A percentile compares a stretch with the other conserved stretches of the same genome.
Evolutionary conservation across 179 eudicot genomes (phyloP).

Genomic region (Vitellaria paradoxa): DNA sequence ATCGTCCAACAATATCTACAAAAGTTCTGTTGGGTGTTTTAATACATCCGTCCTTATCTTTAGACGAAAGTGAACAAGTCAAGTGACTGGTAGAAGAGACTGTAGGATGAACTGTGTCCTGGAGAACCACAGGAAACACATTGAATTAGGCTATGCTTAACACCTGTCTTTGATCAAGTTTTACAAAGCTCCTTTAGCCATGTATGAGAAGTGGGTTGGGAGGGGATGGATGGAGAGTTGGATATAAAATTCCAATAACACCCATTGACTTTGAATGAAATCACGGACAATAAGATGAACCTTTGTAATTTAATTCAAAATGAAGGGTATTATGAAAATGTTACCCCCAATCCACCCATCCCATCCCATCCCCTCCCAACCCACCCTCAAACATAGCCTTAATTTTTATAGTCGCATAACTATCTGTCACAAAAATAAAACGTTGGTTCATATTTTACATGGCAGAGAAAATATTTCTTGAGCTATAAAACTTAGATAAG

Average conservation of each 20-base stretch:
- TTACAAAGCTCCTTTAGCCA: not conserved
- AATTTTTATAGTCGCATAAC: not conserved
- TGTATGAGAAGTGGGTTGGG: too few species aligned
- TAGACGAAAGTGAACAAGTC: constrained; percentile 19
- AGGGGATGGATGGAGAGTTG: too few species aligned
- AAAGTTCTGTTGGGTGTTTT: constrained; percentile 35
- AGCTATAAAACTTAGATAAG: not conserved
- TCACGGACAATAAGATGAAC: too few species aligned
- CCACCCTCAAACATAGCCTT: too few species aligned
- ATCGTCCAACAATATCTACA: constrained; percentile 50
- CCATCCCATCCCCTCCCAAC: too few species aligned
- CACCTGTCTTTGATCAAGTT: not conserved
- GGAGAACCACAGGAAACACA: constrained; percentile 14
- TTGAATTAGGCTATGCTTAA: not conserved
- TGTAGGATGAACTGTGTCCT: constrained; percentile 29
- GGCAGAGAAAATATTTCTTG: not conserved
- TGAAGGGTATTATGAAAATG: too few species aligned
- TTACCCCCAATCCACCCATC: too few species aligned
- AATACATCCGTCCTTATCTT: constrained; percentile 26
- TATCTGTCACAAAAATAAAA: not conserved
- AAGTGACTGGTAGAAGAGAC: constrained; percentile 22
- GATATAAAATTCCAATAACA: too few species aligned
- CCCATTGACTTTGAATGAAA: too few species aligned
- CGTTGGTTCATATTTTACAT: not conserved
- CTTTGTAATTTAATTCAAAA: too few species aligned